These are phyloP conservation scores for Leptomonas pyrrhocoris DNA, from an alignment of 208 protist genomes.

Conservation along the genomic window DNA sequence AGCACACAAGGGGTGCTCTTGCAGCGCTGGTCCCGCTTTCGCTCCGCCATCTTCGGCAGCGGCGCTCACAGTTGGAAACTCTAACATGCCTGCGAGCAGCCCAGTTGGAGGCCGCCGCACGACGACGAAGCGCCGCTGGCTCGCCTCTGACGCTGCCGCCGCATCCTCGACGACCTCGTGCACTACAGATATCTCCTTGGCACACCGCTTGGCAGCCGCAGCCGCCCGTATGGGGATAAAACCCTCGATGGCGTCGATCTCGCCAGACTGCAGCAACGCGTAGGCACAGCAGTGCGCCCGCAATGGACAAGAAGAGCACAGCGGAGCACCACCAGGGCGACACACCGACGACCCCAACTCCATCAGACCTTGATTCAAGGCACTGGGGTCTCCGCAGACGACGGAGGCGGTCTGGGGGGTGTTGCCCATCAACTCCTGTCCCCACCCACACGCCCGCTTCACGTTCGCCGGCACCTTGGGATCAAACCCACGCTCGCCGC, in stretches of 20 bases:
- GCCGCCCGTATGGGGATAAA: conserved; percentile 72
- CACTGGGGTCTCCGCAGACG: conserved; percentile 48
- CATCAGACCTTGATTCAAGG: conserved; percentile 94
- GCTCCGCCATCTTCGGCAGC: not conserved
- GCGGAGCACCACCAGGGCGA: conserved; percentile 63
- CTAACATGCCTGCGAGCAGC: conserved; percentile 85
- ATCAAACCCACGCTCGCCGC: conserved; percentile 73
- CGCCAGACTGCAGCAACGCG: conserved; percentile 34
- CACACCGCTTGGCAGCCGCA: conserved; percentile 44
- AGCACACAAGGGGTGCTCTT: conserved; percentile 13
- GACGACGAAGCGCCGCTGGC: conserved; percentile 56
- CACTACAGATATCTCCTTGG: conserved; percentile 73
- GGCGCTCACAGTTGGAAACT: conserved; percentile 62
- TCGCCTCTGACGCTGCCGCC: not conserved
- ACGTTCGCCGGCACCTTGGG: conserved; percentile 72
- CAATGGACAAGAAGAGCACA: conserved; percentile 80
- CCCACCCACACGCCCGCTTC: conserved; percentile 57
- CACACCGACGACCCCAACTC: conserved; percentile 92
- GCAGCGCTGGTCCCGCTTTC: not conserved
- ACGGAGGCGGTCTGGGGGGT: conserved; percentile 12
- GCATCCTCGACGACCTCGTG: conserved; percentile 46
- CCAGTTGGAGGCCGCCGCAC: conserved; percentile 57
- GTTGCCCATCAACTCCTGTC: conserved; percentile 60
- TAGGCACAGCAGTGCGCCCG: conserved; percentile 56
- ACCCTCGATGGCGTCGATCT: conserved; percentile 74